phyloP scores from a whole-genome alignment of 352 stramenopile species.

The Saprolegnia diclina region DNA sequence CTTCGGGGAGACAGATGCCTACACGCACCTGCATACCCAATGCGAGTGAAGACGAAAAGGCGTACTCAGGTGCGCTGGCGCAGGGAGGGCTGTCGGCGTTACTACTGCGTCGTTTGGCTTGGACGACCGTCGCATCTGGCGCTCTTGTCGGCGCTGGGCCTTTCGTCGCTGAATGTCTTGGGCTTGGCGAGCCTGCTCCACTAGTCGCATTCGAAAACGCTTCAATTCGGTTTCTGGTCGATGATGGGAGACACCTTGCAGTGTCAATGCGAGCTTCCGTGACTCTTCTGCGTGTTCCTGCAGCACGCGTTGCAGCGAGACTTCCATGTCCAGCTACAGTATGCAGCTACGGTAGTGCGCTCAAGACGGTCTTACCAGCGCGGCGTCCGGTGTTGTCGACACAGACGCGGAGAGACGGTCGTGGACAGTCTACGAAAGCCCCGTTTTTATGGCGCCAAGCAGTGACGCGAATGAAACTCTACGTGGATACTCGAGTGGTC shows the following conservation, averaged over 20 bases:
- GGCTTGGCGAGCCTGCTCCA: slow-evolving; percentile 17
- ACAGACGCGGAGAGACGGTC: background rate
- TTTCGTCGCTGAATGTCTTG: slow-evolving; percentile 27
- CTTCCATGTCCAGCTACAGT: slow-evolving; percentile 26
- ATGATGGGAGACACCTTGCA: slow-evolving; percentile 8
- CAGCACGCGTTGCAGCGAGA: slow-evolving; percentile 20
- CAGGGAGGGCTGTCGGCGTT: background rate
- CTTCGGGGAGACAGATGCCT: slow-evolving; percentile 26
- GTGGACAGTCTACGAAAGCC: no score
- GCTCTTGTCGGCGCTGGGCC: slow-evolving; percentile 24
- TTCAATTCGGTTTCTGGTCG: background rate
- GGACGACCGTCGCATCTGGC: slow-evolving; percentile 17
- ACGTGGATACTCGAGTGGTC: background rate
- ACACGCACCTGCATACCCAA: background rate
- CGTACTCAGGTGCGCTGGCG: background rate
- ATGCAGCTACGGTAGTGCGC: no score
- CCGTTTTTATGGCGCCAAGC: no score
- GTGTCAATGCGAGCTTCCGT: slow-evolving; percentile 18
- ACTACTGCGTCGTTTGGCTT: background rate
- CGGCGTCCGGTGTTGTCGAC: background rate
- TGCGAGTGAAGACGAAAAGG: background rate
- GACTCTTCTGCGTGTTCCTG: slow-evolving; percentile 25
- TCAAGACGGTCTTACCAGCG: background rate
- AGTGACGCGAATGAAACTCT: no score
- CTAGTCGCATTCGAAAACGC: background rate